Percentiles rank a stretch among this genome's conserved stretches.
phyloP scores from a whole-genome alignment of 306 rosid species.

The Gastrolobium bilobum region DNA sequence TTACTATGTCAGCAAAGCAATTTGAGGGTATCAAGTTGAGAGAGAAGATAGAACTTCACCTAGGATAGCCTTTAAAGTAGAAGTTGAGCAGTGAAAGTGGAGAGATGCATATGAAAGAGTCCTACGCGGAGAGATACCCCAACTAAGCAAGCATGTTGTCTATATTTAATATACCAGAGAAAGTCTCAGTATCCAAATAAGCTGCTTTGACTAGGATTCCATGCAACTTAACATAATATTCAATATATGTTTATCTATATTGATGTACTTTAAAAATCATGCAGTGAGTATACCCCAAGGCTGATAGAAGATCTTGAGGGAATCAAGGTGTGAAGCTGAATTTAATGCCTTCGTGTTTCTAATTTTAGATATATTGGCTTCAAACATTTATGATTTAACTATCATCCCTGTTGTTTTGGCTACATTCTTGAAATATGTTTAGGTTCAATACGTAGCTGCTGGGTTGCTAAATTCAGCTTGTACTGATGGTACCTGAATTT shows the following conservation, averaged over 20 bases:
- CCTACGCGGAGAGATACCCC: not conserved
- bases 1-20: not conserved
- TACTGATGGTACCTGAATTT: conserved; percentile 65
- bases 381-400: not conserved
- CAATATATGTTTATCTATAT: not conserved
- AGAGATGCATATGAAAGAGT: conserved; percentile 1
- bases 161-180: not conserved
- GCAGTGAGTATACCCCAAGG: conserved; percentile 79
- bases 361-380: conserved; percentile 17
- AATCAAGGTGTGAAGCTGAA: conserved; percentile 62
- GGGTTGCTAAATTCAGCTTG: conserved; percentile 81
- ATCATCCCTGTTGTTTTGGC: not conserved
- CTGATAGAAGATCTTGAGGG: conserved; percentile 80
- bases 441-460: conserved; percentile 73
- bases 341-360: conserved; percentile 36
- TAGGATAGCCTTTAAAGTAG: conserved; percentile 43
- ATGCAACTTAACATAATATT: conserved; percentile 2
- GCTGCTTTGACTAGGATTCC: conserved; percentile 6
- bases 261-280: conserved; percentile 27
- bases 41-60: conserved; percentile 33
- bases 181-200: not conserved
- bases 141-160: not conserved
- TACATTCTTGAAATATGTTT: conserved; percentile 18
- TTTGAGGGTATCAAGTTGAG: not conserved
- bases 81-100: conserved; percentile 50